Base-by-base conservation (phyloP, 2,329 filamentous ascomycete species). In the Aspergillus amoenus region DNA sequence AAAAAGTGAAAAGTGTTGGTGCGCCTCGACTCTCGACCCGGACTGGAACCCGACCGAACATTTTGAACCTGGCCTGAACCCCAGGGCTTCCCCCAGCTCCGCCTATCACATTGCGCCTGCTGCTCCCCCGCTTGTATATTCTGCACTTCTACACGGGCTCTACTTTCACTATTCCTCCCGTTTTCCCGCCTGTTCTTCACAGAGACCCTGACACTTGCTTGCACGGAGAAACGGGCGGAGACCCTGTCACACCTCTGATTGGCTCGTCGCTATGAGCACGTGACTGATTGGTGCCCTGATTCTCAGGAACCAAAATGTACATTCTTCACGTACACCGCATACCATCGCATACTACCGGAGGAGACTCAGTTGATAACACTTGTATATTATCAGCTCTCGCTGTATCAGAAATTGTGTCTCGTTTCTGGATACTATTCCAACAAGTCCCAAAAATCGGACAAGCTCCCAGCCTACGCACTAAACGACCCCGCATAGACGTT, bases 401-500 rank as follows among this genome's bases (percentile, higher is more conserved):
- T 21, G 21, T 3, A 21, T 21, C 4, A 21, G 21, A 21, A 21
- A 21, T 21, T 21, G 21, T 3, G 21, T 21, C 21, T 21, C 21
- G 4, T 21, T 21, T 3, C 21, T 21, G 34, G 34, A 1, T n/a
- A 37, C 12, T 37, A 37, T 37, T 37, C 6, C 34, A 37, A n/a
- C 40, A 21, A 18, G 4, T n/a, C 15, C 15, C 30, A 5, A n/a
- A 24, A 5, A 11, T 30, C 45, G n/a, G 22, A 24, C n/a, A n/a
- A 15, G 0, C 8, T 21, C 24, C 21, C 22, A 37, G 9, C 32
- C 13, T 45, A 27, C 15, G 43, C 43, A 34, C 17, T 37, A 27
- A 48, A 50, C 11, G 51, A 50, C 11, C 70, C 70, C 13, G 71
- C 67, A 58, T 70, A 73, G 11, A 70, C 70, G 61, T 73, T 73